A percentile compares a stretch with the other conserved stretches of the same genome.
These are phyloP conservation scores for Triticum monococcum DNA, from an alignment of 176 grass and related monocot genomes.

Conservation along the genomic window DNA sequence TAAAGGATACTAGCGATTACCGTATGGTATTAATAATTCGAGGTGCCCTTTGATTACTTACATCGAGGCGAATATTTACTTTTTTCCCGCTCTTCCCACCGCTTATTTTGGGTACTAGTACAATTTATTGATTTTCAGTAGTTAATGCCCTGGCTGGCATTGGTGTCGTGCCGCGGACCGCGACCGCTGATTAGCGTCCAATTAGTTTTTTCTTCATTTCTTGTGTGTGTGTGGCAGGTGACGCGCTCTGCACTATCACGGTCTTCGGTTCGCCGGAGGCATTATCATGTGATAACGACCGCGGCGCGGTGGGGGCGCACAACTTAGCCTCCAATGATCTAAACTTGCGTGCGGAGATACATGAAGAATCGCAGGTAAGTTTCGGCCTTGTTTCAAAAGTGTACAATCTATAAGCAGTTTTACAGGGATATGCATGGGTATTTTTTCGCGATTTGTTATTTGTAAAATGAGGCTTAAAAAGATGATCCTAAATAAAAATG, in stretches of 20 bases:
- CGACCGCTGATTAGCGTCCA: slow-evolving; percentile 31
- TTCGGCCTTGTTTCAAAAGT: too few relatives aligned
- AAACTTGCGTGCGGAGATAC: not conserved
- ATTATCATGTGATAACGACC: slow-evolving; percentile 42
- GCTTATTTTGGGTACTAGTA: not conserved
- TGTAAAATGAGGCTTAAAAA: not conserved
- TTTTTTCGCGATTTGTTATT: not conserved
- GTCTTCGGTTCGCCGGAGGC: not conserved
- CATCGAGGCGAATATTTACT: not conserved
- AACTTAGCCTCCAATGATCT: not conserved
- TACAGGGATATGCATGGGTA: too few relatives aligned
- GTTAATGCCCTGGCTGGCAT: slow-evolving; percentile 14
- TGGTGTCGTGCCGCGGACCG: slow-evolving; percentile 27
- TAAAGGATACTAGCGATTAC: slow-evolving; percentile 11
- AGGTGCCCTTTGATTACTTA: not conserved
- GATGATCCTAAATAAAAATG: not conserved
- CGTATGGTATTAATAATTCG: not conserved
- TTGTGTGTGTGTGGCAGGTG: not conserved
- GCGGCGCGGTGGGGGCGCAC: not conserved
- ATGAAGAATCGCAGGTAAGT: not conserved
- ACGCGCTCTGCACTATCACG: slow-evolving; percentile 40
- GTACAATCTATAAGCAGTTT: too few relatives aligned
- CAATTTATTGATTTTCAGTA: not conserved
- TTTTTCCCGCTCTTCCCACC: slow-evolving; percentile 16
- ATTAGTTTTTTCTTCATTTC: not conserved